phyloP scores from a whole-genome alignment of 2,329 filamentous ascomycete genomes.

The Aulographum hederae region DNA sequence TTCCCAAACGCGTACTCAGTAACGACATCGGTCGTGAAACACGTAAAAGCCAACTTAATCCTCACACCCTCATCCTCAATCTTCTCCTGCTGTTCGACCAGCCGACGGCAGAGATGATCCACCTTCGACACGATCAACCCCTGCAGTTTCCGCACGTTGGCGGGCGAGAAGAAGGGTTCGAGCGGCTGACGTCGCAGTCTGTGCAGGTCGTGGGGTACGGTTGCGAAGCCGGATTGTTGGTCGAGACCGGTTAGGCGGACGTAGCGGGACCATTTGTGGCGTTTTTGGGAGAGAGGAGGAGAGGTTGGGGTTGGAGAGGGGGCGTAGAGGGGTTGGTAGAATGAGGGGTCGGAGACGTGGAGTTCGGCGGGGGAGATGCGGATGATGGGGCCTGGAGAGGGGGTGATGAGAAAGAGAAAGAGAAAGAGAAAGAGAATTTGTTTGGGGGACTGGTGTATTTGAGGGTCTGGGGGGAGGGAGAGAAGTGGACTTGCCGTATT shows the following conservation, averaged over 20 bases:
- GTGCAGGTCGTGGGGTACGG: not conserved
- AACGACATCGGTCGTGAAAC: not conserved
- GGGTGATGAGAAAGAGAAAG: too few species aligned
- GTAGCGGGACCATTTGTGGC: not conserved
- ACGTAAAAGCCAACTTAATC: not conserved
- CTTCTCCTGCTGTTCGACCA: not conserved
- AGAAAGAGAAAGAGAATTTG: too few species aligned
- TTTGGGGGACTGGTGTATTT: too few species aligned
- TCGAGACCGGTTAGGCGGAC: not conserved
- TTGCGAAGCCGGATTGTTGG: not conserved
- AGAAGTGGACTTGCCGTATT: conserved; percentile 1
- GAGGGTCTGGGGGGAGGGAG: conserved; percentile 2
- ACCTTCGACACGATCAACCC: not conserved
- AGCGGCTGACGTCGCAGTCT: not conserved
- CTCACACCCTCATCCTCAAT: not conserved
- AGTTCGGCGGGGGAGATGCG: not conserved
- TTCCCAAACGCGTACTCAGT: not conserved
- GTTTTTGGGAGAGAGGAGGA: not conserved
- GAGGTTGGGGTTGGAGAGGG: not conserved
- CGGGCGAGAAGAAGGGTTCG: not conserved
- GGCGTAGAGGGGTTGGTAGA: conserved; percentile 2
- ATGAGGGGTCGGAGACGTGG: conserved; percentile 3
- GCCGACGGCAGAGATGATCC: not conserved
- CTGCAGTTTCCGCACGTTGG: not conserved
- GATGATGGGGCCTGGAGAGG: not conserved